A percentile compares a stretch with the other conserved stretches of the same genome.
Evolutionary conservation across 345 rosid genomes (phyloP).

Genomic region (Brassica napus): Da-Ae NC_063451.1:40892001-40892500

Average conservation of each 20-base stretch:
- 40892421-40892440: not conserved
- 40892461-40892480: not conserved
- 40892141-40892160: not conserved
- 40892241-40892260: conserved; percentile 4
- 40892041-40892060: too few species aligned
- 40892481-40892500: not conserved
- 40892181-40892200: not conserved
- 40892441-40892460: conserved; percentile 8
- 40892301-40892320: not conserved
- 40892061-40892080: not conserved
- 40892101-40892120: not conserved
- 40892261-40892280: not conserved
- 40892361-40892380: not conserved
- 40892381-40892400: not conserved
- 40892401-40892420: not conserved
- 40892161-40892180: not conserved
- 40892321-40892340: not conserved
- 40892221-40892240: not conserved
- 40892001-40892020: conserved; percentile 14
- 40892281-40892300: not conserved
- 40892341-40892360: not conserved
- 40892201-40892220: not conserved
- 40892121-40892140: not conserved
- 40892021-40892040: too few species aligned
- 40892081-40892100: not conserved